These are phyloP conservation scores for Saccharum hybrid DNA, from an alignment of 202 grass and related monocot genomes.

Conservation along the genomic window DNA sequence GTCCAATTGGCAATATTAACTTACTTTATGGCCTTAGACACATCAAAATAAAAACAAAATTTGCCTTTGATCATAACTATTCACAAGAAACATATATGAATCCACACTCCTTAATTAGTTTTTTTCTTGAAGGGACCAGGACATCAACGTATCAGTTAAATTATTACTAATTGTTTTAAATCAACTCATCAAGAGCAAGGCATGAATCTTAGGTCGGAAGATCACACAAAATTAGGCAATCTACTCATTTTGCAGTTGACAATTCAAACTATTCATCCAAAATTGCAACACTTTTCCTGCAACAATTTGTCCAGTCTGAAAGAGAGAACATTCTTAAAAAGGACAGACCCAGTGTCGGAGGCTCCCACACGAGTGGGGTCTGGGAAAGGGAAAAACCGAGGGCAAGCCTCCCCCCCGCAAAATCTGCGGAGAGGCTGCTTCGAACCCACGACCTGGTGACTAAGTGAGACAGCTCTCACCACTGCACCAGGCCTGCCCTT, in stretches of 20 bases:
- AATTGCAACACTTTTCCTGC: conserved; percentile 8
- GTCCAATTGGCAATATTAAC: neutral
- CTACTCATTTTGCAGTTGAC: conserved; percentile 13
- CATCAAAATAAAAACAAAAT: conserved; percentile 12
- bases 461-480: too few species aligned
- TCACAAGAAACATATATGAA: neutral
- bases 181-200: conserved; percentile 16
- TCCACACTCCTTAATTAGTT: neutral
- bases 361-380: too few species aligned
- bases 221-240: conserved; percentile 2
- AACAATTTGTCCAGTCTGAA: conserved; percentile 33
- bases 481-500: too few species aligned
- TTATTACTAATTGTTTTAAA: conserved; percentile 1
- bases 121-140: neutral
- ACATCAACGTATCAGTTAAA: neutral
- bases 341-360: too few species aligned
- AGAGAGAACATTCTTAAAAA: conserved; percentile 42
- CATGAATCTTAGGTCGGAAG: conserved; percentile 3
- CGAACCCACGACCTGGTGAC: too few species aligned
- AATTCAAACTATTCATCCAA: conserved; percentile 22
- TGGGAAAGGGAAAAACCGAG: too few species aligned
- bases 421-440: too few species aligned
- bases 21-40: neutral
- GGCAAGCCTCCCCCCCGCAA: too few species aligned
- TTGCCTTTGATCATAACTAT: neutral